Conservation (phyloP, 2,329 filamentous ascomycete genomes). For the Didymella exigua region DNA sequence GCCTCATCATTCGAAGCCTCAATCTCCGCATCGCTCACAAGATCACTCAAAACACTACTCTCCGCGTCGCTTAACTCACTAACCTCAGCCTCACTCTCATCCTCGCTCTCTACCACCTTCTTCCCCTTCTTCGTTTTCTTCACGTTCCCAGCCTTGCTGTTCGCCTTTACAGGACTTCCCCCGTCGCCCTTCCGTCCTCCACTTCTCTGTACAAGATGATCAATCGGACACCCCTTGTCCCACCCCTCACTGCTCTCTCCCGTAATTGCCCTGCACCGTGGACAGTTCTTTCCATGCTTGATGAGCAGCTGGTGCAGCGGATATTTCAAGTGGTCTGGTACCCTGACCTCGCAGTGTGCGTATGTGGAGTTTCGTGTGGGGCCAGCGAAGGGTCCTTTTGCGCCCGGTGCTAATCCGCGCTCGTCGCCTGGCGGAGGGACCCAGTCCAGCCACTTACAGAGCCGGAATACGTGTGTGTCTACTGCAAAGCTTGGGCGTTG, state of each 20-base stretch:
- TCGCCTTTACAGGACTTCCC: slow-evolving; percentile 16
- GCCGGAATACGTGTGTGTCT: slow-evolving; percentile 69
- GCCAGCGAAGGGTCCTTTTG: slow-evolving; percentile 51
- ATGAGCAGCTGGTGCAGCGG: slow-evolving; percentile 67
- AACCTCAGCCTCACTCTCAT: slow-evolving; percentile 34
- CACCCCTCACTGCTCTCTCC: slow-evolving; percentile 66
- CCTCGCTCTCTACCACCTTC: slow-evolving; percentile 26
- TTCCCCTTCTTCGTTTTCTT: slow-evolving; percentile 24
- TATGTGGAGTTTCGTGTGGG: slow-evolving; percentile 60
- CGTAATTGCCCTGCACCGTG: slow-evolving; percentile 65
- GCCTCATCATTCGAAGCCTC: slow-evolving; percentile 1
- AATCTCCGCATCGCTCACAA: slow-evolving; percentile 12
- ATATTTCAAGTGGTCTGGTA: slow-evolving; percentile 68
- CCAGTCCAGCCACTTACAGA: slow-evolving; percentile 67
- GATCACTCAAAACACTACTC: slow-evolving; percentile 12
- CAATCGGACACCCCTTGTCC: slow-evolving; percentile 68
- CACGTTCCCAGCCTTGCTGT: slow-evolving; percentile 17
- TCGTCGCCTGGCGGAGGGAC: slow-evolving; percentile 55
- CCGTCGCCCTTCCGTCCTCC: slow-evolving; percentile 57
- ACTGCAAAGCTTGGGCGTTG: slow-evolving; percentile 68
- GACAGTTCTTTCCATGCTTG: slow-evolving; percentile 66
- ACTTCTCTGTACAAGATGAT: slow-evolving; percentile 64
- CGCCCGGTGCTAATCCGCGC: slow-evolving; percentile 36
- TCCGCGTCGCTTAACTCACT: slow-evolving; percentile 41
- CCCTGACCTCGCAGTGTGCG: slow-evolving; percentile 64